Conservation (phyloP, 1,284 basidiomycete species). For the Cryptococcus amylolentus region DNA sequence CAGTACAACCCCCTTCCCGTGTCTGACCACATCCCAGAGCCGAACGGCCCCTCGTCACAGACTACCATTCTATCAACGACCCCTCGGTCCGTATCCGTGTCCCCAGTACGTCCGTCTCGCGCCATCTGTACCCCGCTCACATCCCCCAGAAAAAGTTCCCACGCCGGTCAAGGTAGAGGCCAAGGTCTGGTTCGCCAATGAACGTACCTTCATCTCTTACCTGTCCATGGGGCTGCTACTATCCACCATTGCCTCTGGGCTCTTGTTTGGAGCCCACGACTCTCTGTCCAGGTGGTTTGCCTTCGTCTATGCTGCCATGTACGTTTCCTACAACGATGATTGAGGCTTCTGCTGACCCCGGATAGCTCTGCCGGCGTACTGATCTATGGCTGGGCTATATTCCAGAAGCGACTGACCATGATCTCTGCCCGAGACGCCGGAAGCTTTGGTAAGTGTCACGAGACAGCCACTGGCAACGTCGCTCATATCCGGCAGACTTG, state of each 20-base stretch:
- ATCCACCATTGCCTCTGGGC: slow-evolving; percentile 77
- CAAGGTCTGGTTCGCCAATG: slow-evolving; percentile 99
- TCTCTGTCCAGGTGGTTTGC: slow-evolving; percentile 72
- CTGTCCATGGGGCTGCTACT: slow-evolving; percentile 80
- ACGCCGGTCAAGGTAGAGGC: slow-evolving; percentile 90
- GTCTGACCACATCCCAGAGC: slow-evolving; percentile 11
- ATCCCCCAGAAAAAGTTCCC: slow-evolving; percentile 66
- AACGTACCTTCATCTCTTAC: slow-evolving; percentile 93
- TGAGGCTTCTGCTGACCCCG: not conserved
- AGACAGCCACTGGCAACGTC: not conserved
- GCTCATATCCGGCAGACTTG: slow-evolving; percentile 58
- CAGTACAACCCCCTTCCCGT: not conserved
- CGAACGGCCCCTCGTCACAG: slow-evolving; percentile 32
- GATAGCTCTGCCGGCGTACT: slow-evolving; percentile 44
- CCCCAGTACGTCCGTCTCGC: slow-evolving; percentile 28
- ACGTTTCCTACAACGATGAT: slow-evolving; percentile 15
- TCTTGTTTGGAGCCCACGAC: slow-evolving; percentile 59
- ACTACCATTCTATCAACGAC: slow-evolving; percentile 48
- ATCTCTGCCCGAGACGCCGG: slow-evolving; percentile 88
- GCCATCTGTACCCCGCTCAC: slow-evolving; percentile 1
- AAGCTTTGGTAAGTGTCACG: slow-evolving; percentile 67
- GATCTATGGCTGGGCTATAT: slow-evolving; percentile 80
- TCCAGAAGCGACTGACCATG: slow-evolving; percentile 84
- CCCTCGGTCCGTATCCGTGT: slow-evolving; percentile 37
- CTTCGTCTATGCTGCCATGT: slow-evolving; percentile 75